These are phyloP conservation scores for Vigna mungo DNA, from an alignment of 306 rosid species.

Conservation along the genomic window DNA sequence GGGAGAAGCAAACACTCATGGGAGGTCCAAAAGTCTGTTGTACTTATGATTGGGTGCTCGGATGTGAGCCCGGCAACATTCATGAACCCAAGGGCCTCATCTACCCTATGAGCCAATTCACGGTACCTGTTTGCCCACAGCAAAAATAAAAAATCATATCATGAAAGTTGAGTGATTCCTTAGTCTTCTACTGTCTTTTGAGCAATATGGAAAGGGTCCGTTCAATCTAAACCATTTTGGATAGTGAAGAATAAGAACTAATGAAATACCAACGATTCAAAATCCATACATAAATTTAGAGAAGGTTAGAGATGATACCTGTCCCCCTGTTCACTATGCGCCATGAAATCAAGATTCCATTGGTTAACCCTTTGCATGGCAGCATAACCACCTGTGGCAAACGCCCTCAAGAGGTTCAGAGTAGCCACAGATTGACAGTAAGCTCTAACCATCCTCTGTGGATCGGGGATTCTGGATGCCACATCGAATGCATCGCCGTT, in stretches of 20 bases:
- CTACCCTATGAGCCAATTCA: constrained; percentile 63
- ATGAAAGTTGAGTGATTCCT: constrained; percentile 24
- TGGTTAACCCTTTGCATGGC: constrained; percentile 59
- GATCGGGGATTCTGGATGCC: constrained; percentile 57
- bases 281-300: constrained; percentile 21
- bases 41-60: constrained; percentile 60
- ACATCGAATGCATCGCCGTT: constrained; percentile 56
- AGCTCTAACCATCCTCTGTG: constrained; percentile 62
- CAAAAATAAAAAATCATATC: background rate
- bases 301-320: constrained; percentile 17
- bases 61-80: constrained; percentile 54
- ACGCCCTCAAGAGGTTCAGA: constrained; percentile 57
- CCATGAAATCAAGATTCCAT: constrained; percentile 58
- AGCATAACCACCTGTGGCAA: constrained; percentile 63
- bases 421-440: constrained; percentile 63
- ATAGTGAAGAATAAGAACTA: background rate
- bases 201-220: constrained; percentile 23
- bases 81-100: constrained; percentile 68
- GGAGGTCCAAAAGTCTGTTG: constrained; percentile 69
- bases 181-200: constrained; percentile 2
- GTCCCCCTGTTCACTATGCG: constrained; percentile 54
- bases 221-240: background rate
- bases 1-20: constrained; percentile 67
- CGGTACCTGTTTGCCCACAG: constrained; percentile 48
- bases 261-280: background rate